Base-by-base conservation (phyloP, 306 rosid species). In the Carpinus viminea region DNA sequence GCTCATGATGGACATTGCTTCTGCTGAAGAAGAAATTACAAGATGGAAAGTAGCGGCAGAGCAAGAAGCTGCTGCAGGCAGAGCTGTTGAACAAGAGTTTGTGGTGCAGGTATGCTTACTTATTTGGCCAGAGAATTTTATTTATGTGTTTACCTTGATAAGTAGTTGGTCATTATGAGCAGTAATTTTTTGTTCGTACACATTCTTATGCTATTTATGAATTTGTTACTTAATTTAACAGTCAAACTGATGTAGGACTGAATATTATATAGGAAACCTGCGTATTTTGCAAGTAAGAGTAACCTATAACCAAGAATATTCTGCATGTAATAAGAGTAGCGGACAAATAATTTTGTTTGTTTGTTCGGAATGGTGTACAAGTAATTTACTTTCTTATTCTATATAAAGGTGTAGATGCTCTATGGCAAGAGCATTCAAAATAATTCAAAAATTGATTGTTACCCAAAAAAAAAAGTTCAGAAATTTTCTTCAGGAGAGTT, bases 1-100 rank as follows among this genome's bases (percentile, higher is more conserved):
- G 79, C 87, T 96, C 65, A 96, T 96, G 99, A 85, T 86, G 98
- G 99, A 96, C 85, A 91, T 96, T 86, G 90, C 96, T 73, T 94
- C 98, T 74, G 90, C 98, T 71, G 99, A 93, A 88, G 99, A 96
- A 85, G 99, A 96, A 86, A 96, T 96, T 76, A 85, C 89, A 80
- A 90, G 99, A 85, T 96, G 98, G 99, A 96, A 91, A 90, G 84
- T 85, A 57, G 99, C 99, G 54, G 99, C 99, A 69, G 98, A 93
- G 89, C 94, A 96, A 85, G 98, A 96, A 90, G 99, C 99, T 68
- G 99, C 93, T 83, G 99, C 99, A 8, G 99, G 99, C 73, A 89
- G 83, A 79, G 96, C 91, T 34, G 90, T 96, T 65, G 99, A 96
- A 79, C 97, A 93, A 76, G 98, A 96, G 81, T 93, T 89, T 85